Base-by-base conservation (phyloP, 2,329 filamentous ascomycete species). In the Pyricularia sp. region DNA sequence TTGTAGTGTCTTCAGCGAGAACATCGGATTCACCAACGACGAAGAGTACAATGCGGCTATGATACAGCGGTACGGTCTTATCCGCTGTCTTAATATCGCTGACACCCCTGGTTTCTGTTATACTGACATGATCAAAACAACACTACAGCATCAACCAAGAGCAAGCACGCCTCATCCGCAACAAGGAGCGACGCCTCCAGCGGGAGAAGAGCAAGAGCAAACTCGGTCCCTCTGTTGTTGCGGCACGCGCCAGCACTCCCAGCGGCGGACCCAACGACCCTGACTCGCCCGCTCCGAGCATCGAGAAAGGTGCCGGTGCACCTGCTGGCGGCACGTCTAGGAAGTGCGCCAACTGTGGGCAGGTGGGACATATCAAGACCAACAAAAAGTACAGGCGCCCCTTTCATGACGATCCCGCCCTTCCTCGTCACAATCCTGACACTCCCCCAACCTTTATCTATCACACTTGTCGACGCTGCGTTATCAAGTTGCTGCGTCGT, bases 281-380 rank as follows among this genome's bases (percentile, higher is more conserved):
- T 50, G 82, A 78, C 65, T 87, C 85, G 33, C 85, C 85, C 28
- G 84, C 84, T 70, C 77, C 79, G 31, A 76, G 79, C 31, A 75
- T 79, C 66, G 85, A 85, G 76, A 86, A 87, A 75, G 81, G 84
- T 31, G 66, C 42, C 6, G 42, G 28, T 25, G 66, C 55, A 20
- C n/a, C 30, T 10, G 58, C 28, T 28, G 66, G 66, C 70, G 85
- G 82, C 71, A 96, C 92, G 69, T 90, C 90, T 42, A 87, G 96
- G 75, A 98, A 98, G 82, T 99, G 95, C 81, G 95, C 95, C 73
- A 98, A 97, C 79, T 99, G 95, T 81, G 95, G 95, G 67, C 92
- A 95, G 78, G 91, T 97, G 68, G 95, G 95, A 36, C 95, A 99
- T 77, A 99, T 99, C 84, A 97, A 97, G 81, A 98, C 94, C 65